Base-by-base conservation (phyloP, 768 basidiomycete genomes). In the Amanita inopinata region DNA sequence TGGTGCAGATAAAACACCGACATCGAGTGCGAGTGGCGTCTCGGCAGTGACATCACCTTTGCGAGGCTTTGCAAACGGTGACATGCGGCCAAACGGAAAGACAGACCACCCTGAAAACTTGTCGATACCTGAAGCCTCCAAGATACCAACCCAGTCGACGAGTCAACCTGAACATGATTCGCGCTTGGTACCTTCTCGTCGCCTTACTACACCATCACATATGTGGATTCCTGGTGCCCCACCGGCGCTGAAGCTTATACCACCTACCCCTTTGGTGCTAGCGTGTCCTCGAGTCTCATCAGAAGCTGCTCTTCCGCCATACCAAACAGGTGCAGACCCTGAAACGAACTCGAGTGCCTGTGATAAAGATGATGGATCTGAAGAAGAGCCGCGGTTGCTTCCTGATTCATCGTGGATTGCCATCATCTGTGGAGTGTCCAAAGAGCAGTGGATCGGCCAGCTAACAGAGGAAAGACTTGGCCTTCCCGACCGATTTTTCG, bases 341-440 rank as follows among this genome's bases (percentile, higher is more conserved):
- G 45, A 49, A 18, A 42, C 38, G 19, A 25, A 15, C 22, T 41
- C 45, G 36, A 33, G 7, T 15, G 15, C 28, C 17, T 31, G 22
- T 11, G 18, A 3, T 23, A 37, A 45, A 7, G 49, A 51, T 12
- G 52, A 57, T 1, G 47, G 53, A 6, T 46, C 36, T 20, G 56
- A 60, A 23, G 64, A 58, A 4, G 51, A 56, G 14, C 58, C 64
- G 2, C 58, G 63, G 15, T 59, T 88, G 25, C 62, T 89, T 2
- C 85, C 86, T 1, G 74, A 80, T 40, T 62, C 62, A 5, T 70
- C 73, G 4, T 88, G 86, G 85, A 83, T 88, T 45, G 83, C 84
- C 3, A 66, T 87, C 38, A 78, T 89, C 5, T 88, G 85, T 51
- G 84, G 85, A 3, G 74, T 82, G 23, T 70, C 80, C 15, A 77